Evolutionary conservation across 73 alveolate genomes (phyloP).

Genomic region (Paramecium pentaurelia): DNA sequence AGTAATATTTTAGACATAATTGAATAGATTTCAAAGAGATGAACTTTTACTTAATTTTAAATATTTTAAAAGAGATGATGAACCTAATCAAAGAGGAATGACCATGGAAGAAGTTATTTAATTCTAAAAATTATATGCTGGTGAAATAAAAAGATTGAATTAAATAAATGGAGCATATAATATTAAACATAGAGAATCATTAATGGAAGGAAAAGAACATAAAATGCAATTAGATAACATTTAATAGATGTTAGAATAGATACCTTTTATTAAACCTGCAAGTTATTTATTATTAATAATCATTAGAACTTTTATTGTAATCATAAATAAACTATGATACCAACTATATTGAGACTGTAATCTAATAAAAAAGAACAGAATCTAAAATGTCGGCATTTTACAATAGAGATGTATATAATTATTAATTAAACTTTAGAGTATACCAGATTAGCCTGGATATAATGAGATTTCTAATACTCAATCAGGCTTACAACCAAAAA

Average conservation of each 20-base stretch:
- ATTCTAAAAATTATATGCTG: background rate
- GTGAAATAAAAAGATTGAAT: background rate
- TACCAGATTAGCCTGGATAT: background rate
- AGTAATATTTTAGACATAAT: background rate
- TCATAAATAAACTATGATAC: background rate
- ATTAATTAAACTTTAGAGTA: background rate
- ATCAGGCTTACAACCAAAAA: background rate
- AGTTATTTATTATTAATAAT: background rate
- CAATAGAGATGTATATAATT: background rate
- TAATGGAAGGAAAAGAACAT: constrained; percentile 17
- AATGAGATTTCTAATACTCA: background rate
- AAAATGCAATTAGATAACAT: background rate
- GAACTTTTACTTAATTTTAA: background rate
- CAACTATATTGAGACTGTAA: background rate
- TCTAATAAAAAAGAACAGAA: constrained; percentile 5
- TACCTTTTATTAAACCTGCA: background rate
- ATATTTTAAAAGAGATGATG: background rate
- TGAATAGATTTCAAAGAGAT: background rate
- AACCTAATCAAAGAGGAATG: background rate
- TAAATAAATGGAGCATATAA: background rate
- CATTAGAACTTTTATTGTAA: background rate
- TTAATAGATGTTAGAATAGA: background rate
- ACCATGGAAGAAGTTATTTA: background rate
- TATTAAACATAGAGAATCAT: constrained; percentile 24
- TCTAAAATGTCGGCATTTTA: background rate